Percentiles rank a stretch among this genome's conserved stretches.
Evolutionary conservation across 495 filamentous ascomycete species (phyloP).

Genomic region (Penicillium pancosmium): DNA sequence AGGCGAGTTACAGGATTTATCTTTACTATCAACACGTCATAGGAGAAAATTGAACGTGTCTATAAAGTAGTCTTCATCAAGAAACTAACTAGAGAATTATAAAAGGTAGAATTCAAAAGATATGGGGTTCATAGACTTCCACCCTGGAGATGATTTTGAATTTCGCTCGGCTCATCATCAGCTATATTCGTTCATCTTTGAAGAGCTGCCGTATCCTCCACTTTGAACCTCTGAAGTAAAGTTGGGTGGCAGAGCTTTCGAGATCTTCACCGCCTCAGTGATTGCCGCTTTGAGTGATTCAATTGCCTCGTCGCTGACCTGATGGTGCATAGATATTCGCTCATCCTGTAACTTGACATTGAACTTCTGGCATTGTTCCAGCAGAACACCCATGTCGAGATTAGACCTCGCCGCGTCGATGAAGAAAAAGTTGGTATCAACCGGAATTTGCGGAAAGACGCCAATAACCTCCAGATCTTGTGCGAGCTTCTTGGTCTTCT

Average conservation of each 20-base stretch:
- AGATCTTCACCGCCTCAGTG: conserved; percentile 17
- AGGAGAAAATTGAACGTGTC: no score
- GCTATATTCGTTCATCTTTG: conserved; percentile 29
- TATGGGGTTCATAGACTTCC: no score
- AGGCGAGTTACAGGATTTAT: no score
- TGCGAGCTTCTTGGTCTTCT: conserved; percentile 56
- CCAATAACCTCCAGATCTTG: conserved; percentile 55
- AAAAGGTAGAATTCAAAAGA: no score
- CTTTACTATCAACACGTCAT: no score
- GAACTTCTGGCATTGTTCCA: conserved; percentile 21
- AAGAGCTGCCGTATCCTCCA: conserved; percentile 21
- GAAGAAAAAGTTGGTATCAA: conserved; percentile 82
- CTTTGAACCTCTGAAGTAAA: conserved; percentile 10
- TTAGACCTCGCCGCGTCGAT: conserved; percentile 55
- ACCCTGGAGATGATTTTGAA: no score
- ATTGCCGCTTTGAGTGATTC: conserved; percentile 25
- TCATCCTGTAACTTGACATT: conserved; percentile 29
- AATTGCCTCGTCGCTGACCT: conserved; percentile 28
- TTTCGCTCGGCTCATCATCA: not conserved
- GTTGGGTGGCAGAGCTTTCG: conserved; percentile 13
- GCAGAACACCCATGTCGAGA: conserved; percentile 26
- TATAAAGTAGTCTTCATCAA: no score
- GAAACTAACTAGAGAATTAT: no score
- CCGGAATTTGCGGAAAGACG: conserved; percentile 60
- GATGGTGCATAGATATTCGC: conserved; percentile 30